phyloP scores from a whole-genome alignment of 305 asterid genomes.

The Salvia sclarea region DNA sequence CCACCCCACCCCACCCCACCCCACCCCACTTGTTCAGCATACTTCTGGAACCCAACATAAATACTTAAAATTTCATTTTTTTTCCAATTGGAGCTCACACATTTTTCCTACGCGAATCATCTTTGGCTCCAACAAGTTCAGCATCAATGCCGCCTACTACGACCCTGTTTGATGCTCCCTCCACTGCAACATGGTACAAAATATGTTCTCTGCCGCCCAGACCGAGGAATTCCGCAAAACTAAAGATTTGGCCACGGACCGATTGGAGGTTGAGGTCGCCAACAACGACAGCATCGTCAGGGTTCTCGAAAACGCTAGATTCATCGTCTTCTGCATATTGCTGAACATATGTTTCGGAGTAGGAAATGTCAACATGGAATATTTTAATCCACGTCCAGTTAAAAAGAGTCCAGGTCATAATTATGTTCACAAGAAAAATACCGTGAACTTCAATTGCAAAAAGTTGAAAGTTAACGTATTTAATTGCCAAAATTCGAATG shows the following conservation, averaged over 20 bases:
- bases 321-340: constrained; percentile 72
- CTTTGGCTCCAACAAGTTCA: constrained; percentile 82
- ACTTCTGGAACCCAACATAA: no score
- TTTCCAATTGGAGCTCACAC: no score
- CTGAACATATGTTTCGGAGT: constrained; percentile 83
- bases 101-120: constrained; percentile 74
- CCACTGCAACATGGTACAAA: constrained; percentile 88
- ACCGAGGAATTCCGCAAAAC: constrained; percentile 54
- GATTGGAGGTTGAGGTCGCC: constrained; percentile 61
- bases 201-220: constrained; percentile 58
- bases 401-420: no score
- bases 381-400: no score
- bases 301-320: constrained; percentile 75
- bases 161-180: constrained; percentile 91
- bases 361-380: no score
- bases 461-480: no score
- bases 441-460: no score
- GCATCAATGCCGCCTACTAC: constrained; percentile 76
- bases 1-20: no score
- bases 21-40: no score
- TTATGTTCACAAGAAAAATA: no score
- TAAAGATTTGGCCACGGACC: constrained; percentile 69
- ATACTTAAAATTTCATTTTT: no score
- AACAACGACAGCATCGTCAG: constrained; percentile 63
- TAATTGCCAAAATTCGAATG: no score